Percentiles rank a stretch among this genome's conserved stretches.
Conservation (phyloP, 768 basidiomycete genomes). For the Pleurotus platypus region DNA sequence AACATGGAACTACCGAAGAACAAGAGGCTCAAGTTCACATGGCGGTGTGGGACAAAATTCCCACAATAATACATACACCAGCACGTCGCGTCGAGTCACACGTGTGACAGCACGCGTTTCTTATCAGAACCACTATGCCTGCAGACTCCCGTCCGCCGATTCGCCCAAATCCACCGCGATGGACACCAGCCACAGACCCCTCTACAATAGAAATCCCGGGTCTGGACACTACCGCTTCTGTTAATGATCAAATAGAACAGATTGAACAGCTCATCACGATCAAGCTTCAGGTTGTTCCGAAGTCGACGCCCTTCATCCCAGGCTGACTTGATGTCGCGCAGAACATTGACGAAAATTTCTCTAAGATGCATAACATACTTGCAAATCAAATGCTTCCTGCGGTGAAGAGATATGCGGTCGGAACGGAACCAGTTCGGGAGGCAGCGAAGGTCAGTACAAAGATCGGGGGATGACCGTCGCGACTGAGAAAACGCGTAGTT, state of each 20-base stretch:
- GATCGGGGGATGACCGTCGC: neutral
- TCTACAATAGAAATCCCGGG: slow-evolving; percentile 66
- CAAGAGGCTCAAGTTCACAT: too few relatives aligned
- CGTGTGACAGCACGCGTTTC: slow-evolving; percentile 1
- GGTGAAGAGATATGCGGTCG: slow-evolving; percentile 85
- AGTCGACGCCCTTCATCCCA: neutral
- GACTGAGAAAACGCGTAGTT: slow-evolving; percentile 52
- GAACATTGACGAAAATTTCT: slow-evolving; percentile 94
- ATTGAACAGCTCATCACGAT: slow-evolving; percentile 94
- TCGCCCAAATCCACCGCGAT: slow-evolving; percentile 60
- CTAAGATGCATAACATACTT: slow-evolving; percentile 82
- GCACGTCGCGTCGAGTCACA: neutral
- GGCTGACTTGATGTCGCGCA: slow-evolving; percentile 23
- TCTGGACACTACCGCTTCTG: slow-evolving; percentile 63
- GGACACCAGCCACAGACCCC: slow-evolving; percentile 65
- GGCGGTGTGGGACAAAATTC: too few relatives aligned
- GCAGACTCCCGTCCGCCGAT: slow-evolving; percentile 26
- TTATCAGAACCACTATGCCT: neutral
- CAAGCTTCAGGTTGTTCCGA: slow-evolving; percentile 68
- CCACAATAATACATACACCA: neutral
- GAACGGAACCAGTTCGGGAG: slow-evolving; percentile 84
- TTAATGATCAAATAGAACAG: slow-evolving; percentile 86
- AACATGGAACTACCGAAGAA: too few relatives aligned
- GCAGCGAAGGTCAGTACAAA: slow-evolving; percentile 74
- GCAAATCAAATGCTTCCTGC: slow-evolving; percentile 80